These are phyloP conservation scores for Sordaria brevicollis DNA, from an alignment of 495 filamentous ascomycete species.

Conservation along the genomic window DNA sequence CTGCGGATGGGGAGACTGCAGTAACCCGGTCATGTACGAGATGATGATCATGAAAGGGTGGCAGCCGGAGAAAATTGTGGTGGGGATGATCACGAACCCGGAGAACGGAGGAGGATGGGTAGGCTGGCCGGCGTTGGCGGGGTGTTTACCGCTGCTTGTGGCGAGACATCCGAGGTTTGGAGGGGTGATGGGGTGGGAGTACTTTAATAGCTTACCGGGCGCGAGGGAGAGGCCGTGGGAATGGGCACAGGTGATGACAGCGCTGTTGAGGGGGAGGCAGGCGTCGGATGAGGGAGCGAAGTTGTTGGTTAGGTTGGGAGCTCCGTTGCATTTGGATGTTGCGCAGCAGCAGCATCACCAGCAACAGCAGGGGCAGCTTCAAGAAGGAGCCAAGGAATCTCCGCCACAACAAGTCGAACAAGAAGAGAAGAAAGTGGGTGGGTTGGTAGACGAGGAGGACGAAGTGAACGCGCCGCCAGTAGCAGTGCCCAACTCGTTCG, in stretches of 20 bases:
- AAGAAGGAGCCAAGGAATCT: constrained; percentile 1
- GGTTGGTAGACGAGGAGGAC: constrained; percentile 7
- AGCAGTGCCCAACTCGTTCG: constrained; percentile 15
- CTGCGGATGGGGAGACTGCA: constrained; percentile 62
- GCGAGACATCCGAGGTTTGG: constrained; percentile 44
- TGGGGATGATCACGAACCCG: constrained; percentile 68
- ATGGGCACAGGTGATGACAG: constrained; percentile 47
- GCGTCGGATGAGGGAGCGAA: background rate
- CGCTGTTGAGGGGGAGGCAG: constrained; percentile 15
- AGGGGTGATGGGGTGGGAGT: constrained; percentile 84
- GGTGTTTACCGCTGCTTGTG: constrained; percentile 26
- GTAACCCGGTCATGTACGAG: constrained; percentile 50
- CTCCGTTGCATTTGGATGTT: background rate
- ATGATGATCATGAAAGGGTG: constrained; percentile 71
- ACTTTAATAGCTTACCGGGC: constrained; percentile 63
- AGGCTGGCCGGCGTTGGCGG: constrained; percentile 19
- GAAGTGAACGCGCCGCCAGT: constrained; percentile 3
- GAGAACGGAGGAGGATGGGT: constrained; percentile 50
- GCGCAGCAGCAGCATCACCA: background rate
- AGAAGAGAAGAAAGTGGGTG: background rate
- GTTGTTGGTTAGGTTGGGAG: background rate
- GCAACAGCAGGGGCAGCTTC: background rate
- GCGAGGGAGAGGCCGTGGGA: constrained; percentile 50
- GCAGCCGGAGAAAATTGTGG: constrained; percentile 60
- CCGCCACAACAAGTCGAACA: background rate